These are phyloP conservation scores for Mycena sanguinolenta DNA, from an alignment of 768 basidiomycete species.

Conservation along the genomic window DNA sequence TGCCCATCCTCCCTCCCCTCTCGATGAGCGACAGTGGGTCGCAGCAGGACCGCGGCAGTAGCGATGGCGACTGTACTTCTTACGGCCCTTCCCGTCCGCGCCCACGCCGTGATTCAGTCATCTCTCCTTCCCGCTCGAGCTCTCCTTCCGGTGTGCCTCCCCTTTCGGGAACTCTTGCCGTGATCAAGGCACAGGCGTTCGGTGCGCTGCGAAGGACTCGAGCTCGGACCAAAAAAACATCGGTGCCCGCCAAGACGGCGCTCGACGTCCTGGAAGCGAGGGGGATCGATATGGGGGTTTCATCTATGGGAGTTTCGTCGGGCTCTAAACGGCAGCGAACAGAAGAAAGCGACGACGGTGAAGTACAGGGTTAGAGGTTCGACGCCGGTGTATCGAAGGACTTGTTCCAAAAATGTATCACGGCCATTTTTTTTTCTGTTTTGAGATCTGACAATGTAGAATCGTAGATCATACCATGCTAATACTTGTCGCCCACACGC, in stretches of 20 bases:
- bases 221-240: constrained; percentile 76
- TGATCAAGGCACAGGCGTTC: constrained; percentile 93
- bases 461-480: constrained; percentile 20
- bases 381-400: constrained; percentile 23
- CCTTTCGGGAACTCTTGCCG: constrained; percentile 86
- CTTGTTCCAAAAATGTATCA: constrained; percentile 21
- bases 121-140: constrained; percentile 63
- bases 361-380: constrained; percentile 46
- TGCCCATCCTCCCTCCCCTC: constrained; percentile 63
- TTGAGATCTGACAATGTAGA: constrained; percentile 33
- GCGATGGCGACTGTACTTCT: constrained; percentile 65
- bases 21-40: constrained; percentile 65
- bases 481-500: constrained; percentile 32
- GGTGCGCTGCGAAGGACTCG: constrained; percentile 87
- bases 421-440: not conserved
- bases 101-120: constrained; percentile 59
- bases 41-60: constrained; percentile 66
- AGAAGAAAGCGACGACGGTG: constrained; percentile 64
- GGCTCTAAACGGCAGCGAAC: constrained; percentile 64
- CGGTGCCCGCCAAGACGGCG: constrained; percentile 78
- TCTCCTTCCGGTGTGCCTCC: constrained; percentile 58
- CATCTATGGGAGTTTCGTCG: constrained; percentile 44
- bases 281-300: constrained; percentile 68
- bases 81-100: constrained; percentile 60
- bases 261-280: constrained; percentile 86